Evolutionary conservation across 2,329 filamentous ascomycete species (phyloP).

Genomic region (Xylaria sp.): DNA sequence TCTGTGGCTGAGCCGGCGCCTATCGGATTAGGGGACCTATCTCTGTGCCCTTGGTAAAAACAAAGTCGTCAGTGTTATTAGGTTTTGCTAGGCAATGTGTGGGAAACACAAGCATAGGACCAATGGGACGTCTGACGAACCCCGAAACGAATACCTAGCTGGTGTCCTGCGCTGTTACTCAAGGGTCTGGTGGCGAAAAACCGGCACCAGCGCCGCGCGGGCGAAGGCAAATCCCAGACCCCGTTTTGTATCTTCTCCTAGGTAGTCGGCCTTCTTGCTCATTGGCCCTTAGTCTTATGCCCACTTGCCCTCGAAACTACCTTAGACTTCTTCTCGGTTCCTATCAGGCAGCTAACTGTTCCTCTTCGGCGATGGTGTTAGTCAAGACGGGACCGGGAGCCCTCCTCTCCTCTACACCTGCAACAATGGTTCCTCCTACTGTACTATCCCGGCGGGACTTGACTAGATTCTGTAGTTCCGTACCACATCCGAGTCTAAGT

Average conservation of each 20-base stretch:
- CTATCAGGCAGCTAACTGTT: constrained; percentile 28
- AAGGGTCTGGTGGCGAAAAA: constrained; percentile 50
- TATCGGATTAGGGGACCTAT: constrained; percentile 33
- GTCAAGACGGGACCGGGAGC: constrained; percentile 32
- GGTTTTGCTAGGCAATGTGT: constrained; percentile 32
- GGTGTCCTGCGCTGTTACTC: constrained; percentile 32
- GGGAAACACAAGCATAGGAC: constrained; percentile 31
- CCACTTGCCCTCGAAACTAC: constrained; percentile 40
- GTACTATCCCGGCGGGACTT: constrained; percentile 39
- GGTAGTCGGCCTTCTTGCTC: constrained; percentile 37
- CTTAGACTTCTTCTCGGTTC: constrained; percentile 39
- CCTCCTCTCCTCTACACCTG: constrained; percentile 36
- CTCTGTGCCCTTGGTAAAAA: constrained; percentile 32
- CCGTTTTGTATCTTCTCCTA: constrained; percentile 44
- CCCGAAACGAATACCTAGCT: constrained; percentile 41
- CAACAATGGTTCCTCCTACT: constrained; percentile 35
- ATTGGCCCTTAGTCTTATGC: constrained; percentile 40
- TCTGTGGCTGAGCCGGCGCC: constrained; percentile 48
- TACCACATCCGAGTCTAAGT: constrained; percentile 30
- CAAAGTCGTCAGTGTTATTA: constrained; percentile 29
- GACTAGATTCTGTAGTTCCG: constrained; percentile 42
- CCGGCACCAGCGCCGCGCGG: constrained; percentile 38
- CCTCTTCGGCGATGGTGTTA: constrained; percentile 37
- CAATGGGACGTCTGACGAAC: constrained; percentile 44
- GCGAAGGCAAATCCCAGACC: constrained; percentile 46